Conservation (phyloP, 2,329 filamentous ascomycete genomes). For the Colletotrichum sp. region DNA sequence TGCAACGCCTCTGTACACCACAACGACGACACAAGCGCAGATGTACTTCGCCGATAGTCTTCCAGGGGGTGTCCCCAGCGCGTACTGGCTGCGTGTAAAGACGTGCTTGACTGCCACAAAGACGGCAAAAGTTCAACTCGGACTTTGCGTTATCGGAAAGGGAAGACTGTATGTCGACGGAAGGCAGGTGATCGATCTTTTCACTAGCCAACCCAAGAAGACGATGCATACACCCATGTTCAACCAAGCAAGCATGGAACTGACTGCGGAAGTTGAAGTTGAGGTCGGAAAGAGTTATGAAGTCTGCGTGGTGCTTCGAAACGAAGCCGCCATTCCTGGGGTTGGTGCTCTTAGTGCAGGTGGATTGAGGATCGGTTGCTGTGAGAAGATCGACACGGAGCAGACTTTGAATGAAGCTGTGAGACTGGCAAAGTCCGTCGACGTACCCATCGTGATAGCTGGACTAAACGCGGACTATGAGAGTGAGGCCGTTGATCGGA, state of each 20-base stretch:
- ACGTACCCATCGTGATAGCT: slow-evolving; percentile 59
- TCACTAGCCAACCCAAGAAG: slow-evolving; percentile 33
- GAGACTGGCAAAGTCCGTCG: slow-evolving; percentile 54
- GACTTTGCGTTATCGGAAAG: slow-evolving; percentile 37
- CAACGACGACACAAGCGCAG: background rate
- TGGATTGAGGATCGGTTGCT: background rate
- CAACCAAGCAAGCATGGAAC: slow-evolving; percentile 36
- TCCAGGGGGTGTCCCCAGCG: background rate
- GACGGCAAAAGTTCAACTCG: slow-evolving; percentile 27
- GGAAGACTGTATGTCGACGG: slow-evolving; percentile 36
- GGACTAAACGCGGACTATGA: slow-evolving; percentile 56
- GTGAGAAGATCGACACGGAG: background rate
- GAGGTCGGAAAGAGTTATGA: slow-evolving; percentile 35
- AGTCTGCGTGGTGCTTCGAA: background rate
- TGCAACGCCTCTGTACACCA: background rate
- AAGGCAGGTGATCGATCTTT: slow-evolving; percentile 33
- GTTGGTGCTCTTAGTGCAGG: background rate
- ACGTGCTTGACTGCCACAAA: slow-evolving; percentile 25
- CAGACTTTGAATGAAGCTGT: slow-evolving; percentile 18
- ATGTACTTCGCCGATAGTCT: slow-evolving; percentile 1
- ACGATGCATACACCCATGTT: slow-evolving; percentile 34
- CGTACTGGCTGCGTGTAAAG: background rate
- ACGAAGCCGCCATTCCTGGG: background rate
- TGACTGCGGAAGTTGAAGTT: slow-evolving; percentile 40
- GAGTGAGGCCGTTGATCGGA: slow-evolving; percentile 66